Percentiles rank a stretch among this genome's conserved stretches.
Evolutionary conservation across 2,329 filamentous ascomycete species (phyloP).

Genomic region (Pseudomassariella vexata): DNA sequence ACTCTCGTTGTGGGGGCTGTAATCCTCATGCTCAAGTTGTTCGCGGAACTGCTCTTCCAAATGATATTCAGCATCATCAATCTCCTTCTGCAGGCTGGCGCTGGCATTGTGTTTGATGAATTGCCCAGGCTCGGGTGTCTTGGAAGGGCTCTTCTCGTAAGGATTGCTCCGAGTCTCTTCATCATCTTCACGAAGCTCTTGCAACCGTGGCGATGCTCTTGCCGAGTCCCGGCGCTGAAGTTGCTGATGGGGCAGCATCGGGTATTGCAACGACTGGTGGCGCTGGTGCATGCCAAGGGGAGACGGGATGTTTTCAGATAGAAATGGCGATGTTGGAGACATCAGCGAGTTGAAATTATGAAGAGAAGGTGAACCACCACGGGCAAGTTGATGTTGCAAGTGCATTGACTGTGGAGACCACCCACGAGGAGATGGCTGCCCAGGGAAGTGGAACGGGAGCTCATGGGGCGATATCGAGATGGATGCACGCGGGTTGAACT

Average conservation of each 20-base stretch:
- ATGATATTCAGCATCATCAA: conserved; percentile 82
- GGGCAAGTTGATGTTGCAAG: conserved; percentile 43
- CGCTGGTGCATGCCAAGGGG: conserved; percentile 45
- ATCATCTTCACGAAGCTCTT: conserved; percentile 69
- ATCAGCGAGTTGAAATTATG: conserved; percentile 48
- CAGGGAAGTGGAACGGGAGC: conserved; percentile 62
- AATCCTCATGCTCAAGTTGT: conserved; percentile 73
- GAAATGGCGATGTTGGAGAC: conserved; percentile 61
- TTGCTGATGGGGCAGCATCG: conserved; percentile 50
- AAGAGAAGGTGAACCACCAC: conserved; percentile 60
- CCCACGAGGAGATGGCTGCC: conserved; percentile 53
- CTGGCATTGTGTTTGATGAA: conserved; percentile 63
- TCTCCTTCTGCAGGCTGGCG: conserved; percentile 73
- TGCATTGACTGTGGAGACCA: conserved; percentile 54
- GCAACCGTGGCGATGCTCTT: conserved; percentile 56
- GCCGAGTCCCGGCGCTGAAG: conserved; percentile 49
- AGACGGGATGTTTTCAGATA: conserved; percentile 42
- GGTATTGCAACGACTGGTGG: conserved; percentile 54
- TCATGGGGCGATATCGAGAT: conserved; percentile 59
- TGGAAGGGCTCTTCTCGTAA: conserved; percentile 43
- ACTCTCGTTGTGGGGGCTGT: conserved; percentile 56
- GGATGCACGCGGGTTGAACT: conserved; percentile 67
- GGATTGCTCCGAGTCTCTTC: conserved; percentile 47
- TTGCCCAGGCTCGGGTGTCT: conserved; percentile 44
- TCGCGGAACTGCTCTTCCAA: conserved; percentile 74